Percentiles rank a stretch among this genome's conserved stretches.
Evolutionary conservation across 495 filamentous ascomycete genomes (phyloP).

Genomic region (Peziza echinospora): DNA sequence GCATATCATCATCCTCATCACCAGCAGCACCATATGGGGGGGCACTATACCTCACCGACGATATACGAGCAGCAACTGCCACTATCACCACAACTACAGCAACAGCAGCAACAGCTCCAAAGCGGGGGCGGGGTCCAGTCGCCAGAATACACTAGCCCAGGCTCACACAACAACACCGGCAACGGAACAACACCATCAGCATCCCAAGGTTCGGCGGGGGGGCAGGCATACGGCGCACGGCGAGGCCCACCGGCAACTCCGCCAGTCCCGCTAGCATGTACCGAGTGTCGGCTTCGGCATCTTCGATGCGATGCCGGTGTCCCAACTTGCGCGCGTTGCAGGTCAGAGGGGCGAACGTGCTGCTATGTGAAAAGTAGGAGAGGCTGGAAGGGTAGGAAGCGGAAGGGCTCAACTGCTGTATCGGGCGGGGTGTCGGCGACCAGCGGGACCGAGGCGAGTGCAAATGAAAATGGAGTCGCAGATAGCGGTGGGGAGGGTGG

Average conservation of each 20-base stretch:
- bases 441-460: slow-evolving; percentile 19
- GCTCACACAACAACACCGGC: neutral
- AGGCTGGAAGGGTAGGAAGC: slow-evolving; percentile 24
- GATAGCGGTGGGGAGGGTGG: slow-evolving; percentile 2
- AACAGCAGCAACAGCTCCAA: neutral
- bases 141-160: too few relatives aligned
- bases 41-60: neutral
- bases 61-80: neutral
- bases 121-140: neutral
- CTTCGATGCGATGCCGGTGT: slow-evolving; percentile 33
- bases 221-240: neutral
- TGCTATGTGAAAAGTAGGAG: slow-evolving; percentile 30
- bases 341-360: slow-evolving; percentile 24
- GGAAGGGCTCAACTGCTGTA: slow-evolving; percentile 13
- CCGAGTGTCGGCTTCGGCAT: slow-evolving; percentile 34
- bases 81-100: neutral
- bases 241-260: slow-evolving; percentile 2
- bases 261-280: slow-evolving; percentile 30
- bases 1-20: neutral
- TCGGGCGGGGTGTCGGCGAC: neutral
- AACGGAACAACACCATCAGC: neutral
- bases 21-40: too few relatives aligned
- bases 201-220: neutral
- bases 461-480: slow-evolving; percentile 6
- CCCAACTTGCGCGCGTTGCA: slow-evolving; percentile 27